Evolutionary conservation across 352 stramenopile genomes (phyloP).

Genomic region (Globisporangium paroecandrum): DNA sequence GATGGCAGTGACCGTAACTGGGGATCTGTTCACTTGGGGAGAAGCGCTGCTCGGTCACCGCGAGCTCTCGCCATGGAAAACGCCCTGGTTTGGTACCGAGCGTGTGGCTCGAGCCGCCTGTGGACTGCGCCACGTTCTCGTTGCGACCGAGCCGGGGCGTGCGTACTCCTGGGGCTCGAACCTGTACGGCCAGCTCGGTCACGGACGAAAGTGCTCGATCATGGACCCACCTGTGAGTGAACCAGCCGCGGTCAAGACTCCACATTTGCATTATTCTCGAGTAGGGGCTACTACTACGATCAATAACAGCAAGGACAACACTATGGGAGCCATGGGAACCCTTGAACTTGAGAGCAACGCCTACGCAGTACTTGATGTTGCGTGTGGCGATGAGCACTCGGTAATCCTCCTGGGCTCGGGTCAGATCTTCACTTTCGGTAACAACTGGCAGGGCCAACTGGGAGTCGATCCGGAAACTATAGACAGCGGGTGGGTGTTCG

Average conservation of each 20-base stretch:
- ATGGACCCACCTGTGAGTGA: conserved; percentile 22
- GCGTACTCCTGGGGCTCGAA: conserved; percentile 69
- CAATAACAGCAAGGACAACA: background rate
- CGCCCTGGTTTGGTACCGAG: conserved; percentile 20
- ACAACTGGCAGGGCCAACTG: conserved; percentile 73
- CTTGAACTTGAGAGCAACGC: background rate
- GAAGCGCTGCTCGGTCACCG: conserved; percentile 7
- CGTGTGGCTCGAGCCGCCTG: conserved; percentile 37
- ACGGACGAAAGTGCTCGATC: conserved; percentile 18
- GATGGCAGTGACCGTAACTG: conserved; percentile 29
- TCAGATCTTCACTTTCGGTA: conserved; percentile 49
- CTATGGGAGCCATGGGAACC: background rate
- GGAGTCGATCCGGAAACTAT: conserved; percentile 35
- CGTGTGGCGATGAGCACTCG: conserved; percentile 63
- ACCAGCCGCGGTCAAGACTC: conserved; percentile 14
- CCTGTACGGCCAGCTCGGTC: conserved; percentile 61
- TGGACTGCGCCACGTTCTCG: conserved; percentile 40
- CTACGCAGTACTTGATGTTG: conserved; percentile 36
- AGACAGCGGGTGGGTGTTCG: conserved; percentile 7
- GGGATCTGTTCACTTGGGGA: conserved; percentile 41
- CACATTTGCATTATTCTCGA: background rate
- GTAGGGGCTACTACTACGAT: background rate
- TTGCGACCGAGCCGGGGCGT: conserved; percentile 21
- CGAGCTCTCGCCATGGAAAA: conserved; percentile 16
- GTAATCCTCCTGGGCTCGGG: conserved; percentile 52